Evolutionary conservation across 805 yeast species (phyloP), one percentile per base, ranked within the genome.

Genomic region (Cyberlindnera samutprakarnensis): DNA sequence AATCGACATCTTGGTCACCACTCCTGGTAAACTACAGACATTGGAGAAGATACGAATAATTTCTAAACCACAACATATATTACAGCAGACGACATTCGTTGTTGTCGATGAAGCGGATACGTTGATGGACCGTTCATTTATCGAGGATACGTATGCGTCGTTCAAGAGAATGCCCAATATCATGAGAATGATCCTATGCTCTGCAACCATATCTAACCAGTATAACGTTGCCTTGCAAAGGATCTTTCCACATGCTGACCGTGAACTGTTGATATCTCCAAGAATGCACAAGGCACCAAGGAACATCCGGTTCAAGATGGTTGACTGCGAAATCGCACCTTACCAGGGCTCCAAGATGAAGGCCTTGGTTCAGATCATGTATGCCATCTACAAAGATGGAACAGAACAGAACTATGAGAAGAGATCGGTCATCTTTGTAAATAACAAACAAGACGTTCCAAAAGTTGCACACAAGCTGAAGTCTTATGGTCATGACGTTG

Each of bases 101-200:
- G 90, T 84, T 2, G 71, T 83, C 11, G 98, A 90, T 53, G 98
- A 90, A 56, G 97, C 98, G 0, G 98, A 90, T 57, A 82, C 95
- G 0, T 60, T 90, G 35, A 68, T 88, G 75, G 95, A 88, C 51
- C 71, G 74, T 32, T 78, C 92, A 0, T 88, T 87, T 69, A 55
- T 77, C 9, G 67, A 68, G 17, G 77, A 74, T 30, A 83, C 95
- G 3, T 68, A 73, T 39, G 54, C 62, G 2, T 70, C 73, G 2
- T 58, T 86, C 11, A 62, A 56, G 15, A 43, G 56, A 30, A 65
- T 76, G 59, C 63, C 72, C 14, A 69, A 71, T 37, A 57, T 81
- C 25, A 66, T 63, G 28, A 81, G 84, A 39, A 54, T 86, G 15
- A 68, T 88, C 1, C 72, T 90, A 43, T 84, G 90, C 37, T 79